A percentile compares a stretch with the other conserved stretches of the same genome.
phyloP scores from a whole-genome alignment of 2,329 filamentous ascomycete species.

The Cladosporium austrohemisphaericum region DNA sequence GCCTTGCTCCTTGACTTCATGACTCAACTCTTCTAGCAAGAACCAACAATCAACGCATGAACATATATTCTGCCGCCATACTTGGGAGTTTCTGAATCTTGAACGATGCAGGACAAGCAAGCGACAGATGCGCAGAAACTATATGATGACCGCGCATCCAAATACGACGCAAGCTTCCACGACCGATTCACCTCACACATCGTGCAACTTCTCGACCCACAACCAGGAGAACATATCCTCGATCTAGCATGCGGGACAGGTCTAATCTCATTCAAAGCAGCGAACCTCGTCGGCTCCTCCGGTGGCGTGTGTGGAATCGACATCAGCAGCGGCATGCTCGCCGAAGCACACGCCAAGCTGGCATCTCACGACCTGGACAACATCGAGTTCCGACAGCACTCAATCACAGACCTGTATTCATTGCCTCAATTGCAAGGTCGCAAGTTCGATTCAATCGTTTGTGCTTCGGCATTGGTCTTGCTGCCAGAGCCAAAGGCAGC shows the following conservation, averaged over 20 bases:
- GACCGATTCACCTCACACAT: conserved; percentile 38
- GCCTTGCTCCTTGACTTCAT: no score
- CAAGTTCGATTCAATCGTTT: conserved; percentile 35
- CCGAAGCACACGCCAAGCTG: conserved; percentile 33
- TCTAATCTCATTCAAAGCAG: conserved; percentile 39
- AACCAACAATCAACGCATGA: no score
- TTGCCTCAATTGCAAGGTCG: conserved; percentile 18
- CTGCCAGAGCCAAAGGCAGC: conserved; percentile 37
- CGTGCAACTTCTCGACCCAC: conserved; percentile 25
- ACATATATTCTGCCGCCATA: not conserved
- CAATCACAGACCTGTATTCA: conserved; percentile 35
- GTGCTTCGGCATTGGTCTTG: conserved; percentile 40
- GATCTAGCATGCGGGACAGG: conserved; percentile 48
- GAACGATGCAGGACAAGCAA: conserved; percentile 11
- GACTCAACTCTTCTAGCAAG: no score
- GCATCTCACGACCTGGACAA: conserved; percentile 29
- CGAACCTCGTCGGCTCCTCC: conserved; percentile 36
- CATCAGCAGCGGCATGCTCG: conserved; percentile 40
- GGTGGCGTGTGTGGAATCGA: conserved; percentile 42
- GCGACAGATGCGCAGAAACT: conserved; percentile 20
- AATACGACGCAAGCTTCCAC: conserved; percentile 43
- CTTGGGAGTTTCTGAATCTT: not conserved
- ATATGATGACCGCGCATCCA: conserved; percentile 34
- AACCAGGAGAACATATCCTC: conserved; percentile 39
- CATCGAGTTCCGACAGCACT: conserved; percentile 35